Base-by-base conservation (phyloP, 2,329 filamentous ascomycete species). In the Trichoderma asperellum region DNA sequence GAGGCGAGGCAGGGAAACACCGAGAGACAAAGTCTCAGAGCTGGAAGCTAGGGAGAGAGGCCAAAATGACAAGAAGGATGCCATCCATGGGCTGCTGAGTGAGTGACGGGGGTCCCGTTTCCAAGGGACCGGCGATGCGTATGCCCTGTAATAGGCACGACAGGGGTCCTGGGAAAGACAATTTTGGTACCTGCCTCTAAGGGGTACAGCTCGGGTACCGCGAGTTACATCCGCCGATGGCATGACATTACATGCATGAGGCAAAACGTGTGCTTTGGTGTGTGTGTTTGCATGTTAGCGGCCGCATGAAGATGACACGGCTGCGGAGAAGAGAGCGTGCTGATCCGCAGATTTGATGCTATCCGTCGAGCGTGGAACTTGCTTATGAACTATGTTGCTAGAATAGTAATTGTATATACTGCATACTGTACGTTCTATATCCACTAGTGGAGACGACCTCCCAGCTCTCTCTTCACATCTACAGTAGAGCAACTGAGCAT, bases 121-220 rank as follows among this genome's bases (percentile, higher is more conserved):
- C 40, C 21, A 55, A 53, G 52, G 27, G 52, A 27, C 24, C 52
- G 27, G 52, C 21, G 52, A 55, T 55, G 24, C 24, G 40, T 43
- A 29, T 14, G 24, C 27, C 27, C 52, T 27, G 27, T 16, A 24
- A 2, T 16, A 12, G 21, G 29, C 5, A 16, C 37, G 18, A 43
- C 40, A 43, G 40, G 52, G 52, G 27, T 14, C 24, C 5, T 29
- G 27, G 52, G 27, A 18, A 29, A 55, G 21, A 24, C 16, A 63
- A 63, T 43, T 14, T 49, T 43, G 40, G 59, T 62, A 35, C 59
- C 40, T 49, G 59, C 40, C 29, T 62, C 43, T 62, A 34, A 29
- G 32, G 32, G 47, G 21, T 63, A 27, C 61, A 6, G 10, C n/a
- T 32, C 7, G 4, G 59, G 4, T 52, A 32, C 40, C 16, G 14